Percentiles rank a stretch among this genome's conserved stretches.
phyloP scores from a whole-genome alignment of 1,139 yeast species.

The Schizosaccharomyces versatilis region DNA sequence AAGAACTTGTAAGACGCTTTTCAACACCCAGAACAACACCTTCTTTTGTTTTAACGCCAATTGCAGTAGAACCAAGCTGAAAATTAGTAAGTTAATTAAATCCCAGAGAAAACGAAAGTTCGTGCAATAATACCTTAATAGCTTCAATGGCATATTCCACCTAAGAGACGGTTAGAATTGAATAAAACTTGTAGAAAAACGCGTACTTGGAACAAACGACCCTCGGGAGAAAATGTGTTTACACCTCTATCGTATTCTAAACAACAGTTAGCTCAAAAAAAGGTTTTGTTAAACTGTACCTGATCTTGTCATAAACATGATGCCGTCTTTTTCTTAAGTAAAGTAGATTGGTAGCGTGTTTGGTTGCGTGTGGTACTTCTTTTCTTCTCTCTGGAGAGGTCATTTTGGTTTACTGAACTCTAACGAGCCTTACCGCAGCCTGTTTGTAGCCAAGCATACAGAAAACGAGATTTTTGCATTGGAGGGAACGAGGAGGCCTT shows the following conservation, averaged over 20 bases:
- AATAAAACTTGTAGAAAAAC: too few species aligned
- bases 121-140: conserved; percentile 35
- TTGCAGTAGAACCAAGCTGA: conserved; percentile 76
- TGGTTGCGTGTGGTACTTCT: too few species aligned
- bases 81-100: not conserved
- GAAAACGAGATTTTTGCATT: too few species aligned
- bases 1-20: conserved; percentile 81
- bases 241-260: conserved; percentile 97
- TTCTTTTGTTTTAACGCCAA: conserved; percentile 88
- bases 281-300: not conserved
- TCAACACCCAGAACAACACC: conserved; percentile 94
- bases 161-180: too few species aligned
- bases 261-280: not conserved
- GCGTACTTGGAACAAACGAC: conserved; percentile 70
- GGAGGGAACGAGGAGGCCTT: too few species aligned
- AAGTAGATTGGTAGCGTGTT: not conserved
- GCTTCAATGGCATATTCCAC: conserved; percentile 92
- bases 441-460: too few species aligned
- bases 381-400: too few species aligned
- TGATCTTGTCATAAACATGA: conserved; percentile 82
- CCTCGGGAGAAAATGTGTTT: conserved; percentile 95
- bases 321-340: not conserved
- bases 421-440: too few species aligned
- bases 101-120: not conserved
- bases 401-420: too few species aligned